These are phyloP conservation scores for Trichoderma brevicompactum DNA, from an alignment of 2,329 filamentous ascomycete genomes.

Conservation along the genomic window DNA sequence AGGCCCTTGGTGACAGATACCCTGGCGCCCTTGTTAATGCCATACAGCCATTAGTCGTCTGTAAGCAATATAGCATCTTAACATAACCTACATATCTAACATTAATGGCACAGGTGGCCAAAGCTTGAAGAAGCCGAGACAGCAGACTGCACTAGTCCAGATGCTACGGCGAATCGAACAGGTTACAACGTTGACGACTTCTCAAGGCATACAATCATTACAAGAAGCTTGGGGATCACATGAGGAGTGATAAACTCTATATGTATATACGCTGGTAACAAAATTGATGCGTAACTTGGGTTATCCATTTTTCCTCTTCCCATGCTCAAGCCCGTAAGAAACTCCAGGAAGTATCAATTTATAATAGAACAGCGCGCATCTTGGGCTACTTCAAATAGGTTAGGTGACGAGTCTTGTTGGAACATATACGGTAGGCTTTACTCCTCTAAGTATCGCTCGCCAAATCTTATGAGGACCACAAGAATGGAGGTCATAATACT, in stretches of 20 bases:
- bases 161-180: slow-evolving; percentile 3
- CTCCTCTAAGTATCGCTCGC: background rate
- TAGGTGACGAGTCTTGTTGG: background rate
- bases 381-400: no score
- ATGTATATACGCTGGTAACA: background rate
- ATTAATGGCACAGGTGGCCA: background rate
- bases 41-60: background rate
- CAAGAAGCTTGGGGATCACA: slow-evolving; percentile 4
- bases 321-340: no score
- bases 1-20: slow-evolving; percentile 5
- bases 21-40: slow-evolving; percentile 4
- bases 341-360: no score
- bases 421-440: slow-evolving; percentile 7
- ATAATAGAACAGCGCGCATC: no score
- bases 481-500: background rate
- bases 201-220: background rate
- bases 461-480: background rate
- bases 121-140: background rate
- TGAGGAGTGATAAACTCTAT: background rate
- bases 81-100: background rate
- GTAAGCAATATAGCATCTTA: background rate
- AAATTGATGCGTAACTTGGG: no score
- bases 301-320: no score
- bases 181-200: background rate
- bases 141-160: background rate